phyloP scores from a whole-genome alignment of 2,329 filamentous ascomycete species.

The Ophiostoma ulmi region DNA sequence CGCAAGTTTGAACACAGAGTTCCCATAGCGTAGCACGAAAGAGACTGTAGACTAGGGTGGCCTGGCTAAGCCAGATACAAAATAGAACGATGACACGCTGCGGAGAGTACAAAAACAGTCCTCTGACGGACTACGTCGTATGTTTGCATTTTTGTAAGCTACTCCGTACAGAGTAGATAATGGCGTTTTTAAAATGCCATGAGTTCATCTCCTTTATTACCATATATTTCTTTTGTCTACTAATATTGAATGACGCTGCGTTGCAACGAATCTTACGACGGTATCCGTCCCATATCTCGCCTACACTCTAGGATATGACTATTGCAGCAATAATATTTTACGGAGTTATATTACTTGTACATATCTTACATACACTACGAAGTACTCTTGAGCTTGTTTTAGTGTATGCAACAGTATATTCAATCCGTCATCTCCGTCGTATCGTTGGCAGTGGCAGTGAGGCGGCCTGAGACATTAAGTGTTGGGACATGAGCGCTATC shows the following conservation, averaged over 20 bases:
- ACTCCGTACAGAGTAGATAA: neutral
- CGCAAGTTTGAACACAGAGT: conserved; percentile 3
- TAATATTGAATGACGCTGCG: neutral
- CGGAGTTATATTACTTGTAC: neutral
- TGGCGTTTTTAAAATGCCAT: neutral
- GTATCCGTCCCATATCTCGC: neutral
- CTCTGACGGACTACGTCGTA: neutral
- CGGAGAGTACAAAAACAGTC: conserved; percentile 6
- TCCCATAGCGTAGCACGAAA: neutral
- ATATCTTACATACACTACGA: neutral
- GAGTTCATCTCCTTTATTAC: neutral
- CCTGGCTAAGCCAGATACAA: neutral
- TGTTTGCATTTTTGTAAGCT: neutral
- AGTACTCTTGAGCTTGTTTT: conserved; percentile 5
- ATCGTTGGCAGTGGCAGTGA: neutral
- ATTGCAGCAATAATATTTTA: neutral
- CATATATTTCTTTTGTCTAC: neutral
- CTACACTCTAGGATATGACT: neutral
- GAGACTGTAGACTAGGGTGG: neutral
- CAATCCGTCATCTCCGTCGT: neutral
- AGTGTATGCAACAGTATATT: neutral
- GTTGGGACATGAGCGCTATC: neutral
- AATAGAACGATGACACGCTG: conserved; percentile 5
- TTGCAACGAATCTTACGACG: neutral
- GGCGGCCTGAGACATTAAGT: neutral